A percentile compares a stretch with the other conserved stretches of the same genome.
Evolutionary conservation across 2,329 filamentous ascomycete genomes (phyloP).

Genomic region (Hypomyces rosellus): DNA sequence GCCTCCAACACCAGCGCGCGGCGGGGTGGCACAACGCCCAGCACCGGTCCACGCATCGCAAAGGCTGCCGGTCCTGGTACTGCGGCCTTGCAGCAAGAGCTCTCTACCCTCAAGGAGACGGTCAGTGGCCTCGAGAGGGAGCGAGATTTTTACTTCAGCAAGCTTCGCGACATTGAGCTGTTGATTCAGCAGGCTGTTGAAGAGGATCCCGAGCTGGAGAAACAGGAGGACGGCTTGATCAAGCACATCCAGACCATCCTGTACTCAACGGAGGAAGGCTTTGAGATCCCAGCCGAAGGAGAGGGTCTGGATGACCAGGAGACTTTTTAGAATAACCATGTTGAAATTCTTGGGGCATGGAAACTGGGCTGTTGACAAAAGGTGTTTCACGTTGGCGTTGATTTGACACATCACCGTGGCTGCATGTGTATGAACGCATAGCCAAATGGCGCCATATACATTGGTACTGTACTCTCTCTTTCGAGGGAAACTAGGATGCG

Average conservation of each 20-base stretch:
- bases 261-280: constrained; percentile 91
- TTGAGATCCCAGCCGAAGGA: constrained; percentile 80
- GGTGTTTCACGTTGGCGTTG: constrained; percentile 1
- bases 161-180: constrained; percentile 93
- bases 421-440: constrained; percentile 5
- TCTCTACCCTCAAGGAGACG: constrained; percentile 84
- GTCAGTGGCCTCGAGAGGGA: constrained; percentile 93
- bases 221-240: constrained; percentile 84
- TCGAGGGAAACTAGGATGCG: constrained; percentile 6
- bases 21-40: constrained; percentile 58
- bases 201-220: constrained; percentile 85
- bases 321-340: constrained; percentile 54
- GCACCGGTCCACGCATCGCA: constrained; percentile 40
- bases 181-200: constrained; percentile 90
- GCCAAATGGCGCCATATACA: constrained; percentile 7
- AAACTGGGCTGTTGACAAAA: neutral
- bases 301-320: constrained; percentile 71
- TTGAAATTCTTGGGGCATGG: constrained; percentile 1
- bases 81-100: constrained; percentile 76
- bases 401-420: constrained; percentile 3
- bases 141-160: constrained; percentile 98
- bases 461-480: constrained; percentile 1
- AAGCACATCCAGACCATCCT: constrained; percentile 96
- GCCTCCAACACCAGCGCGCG: constrained; percentile 42
- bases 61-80: constrained; percentile 51